Conservation (phyloP, 179 eudicot species). For the Silene noctiflora region DNA sequence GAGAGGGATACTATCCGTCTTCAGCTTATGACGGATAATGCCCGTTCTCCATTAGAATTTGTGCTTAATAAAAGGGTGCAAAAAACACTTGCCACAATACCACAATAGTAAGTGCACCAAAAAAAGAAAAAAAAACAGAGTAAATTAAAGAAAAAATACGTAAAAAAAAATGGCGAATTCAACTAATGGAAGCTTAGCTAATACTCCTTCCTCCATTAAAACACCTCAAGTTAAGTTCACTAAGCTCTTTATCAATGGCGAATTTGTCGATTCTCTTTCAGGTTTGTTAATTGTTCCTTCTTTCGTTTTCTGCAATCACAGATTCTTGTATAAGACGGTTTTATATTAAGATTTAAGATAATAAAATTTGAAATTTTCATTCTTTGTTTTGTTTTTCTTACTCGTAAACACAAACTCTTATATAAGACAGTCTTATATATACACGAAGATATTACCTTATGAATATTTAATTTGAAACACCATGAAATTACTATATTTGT, state of each 20-base stretch:
- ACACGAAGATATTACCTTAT: neutral
- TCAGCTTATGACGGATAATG: too few relatives aligned
- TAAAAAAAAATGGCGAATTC: conserved; percentile 15
- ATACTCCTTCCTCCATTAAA: conserved; percentile 11
- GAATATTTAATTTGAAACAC: neutral
- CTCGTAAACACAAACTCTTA: neutral
- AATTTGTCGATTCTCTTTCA: conserved; percentile 49
- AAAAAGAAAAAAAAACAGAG: neutral
- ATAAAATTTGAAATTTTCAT: too few relatives aligned
- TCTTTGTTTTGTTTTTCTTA: too few relatives aligned
- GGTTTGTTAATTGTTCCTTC: conserved; percentile 22
- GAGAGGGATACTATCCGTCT: too few relatives aligned
- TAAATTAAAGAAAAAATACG: neutral
- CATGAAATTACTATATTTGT: neutral
- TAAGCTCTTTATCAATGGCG: conserved; percentile 60
- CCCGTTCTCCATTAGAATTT: too few relatives aligned
- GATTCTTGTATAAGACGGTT: too few relatives aligned
- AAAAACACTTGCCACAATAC: too few relatives aligned
- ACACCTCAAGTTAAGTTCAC: conserved; percentile 47
- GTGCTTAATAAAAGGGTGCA: neutral
- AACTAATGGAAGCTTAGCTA: conserved; percentile 17
- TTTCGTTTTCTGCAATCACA: neutral
- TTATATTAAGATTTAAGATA: too few relatives aligned
- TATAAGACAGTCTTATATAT: neutral
- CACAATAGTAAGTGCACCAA: neutral